Evolutionary conservation across 129 eudicot species (phyloP).

Genomic region (Centrapalus pauciflorus): DNA sequence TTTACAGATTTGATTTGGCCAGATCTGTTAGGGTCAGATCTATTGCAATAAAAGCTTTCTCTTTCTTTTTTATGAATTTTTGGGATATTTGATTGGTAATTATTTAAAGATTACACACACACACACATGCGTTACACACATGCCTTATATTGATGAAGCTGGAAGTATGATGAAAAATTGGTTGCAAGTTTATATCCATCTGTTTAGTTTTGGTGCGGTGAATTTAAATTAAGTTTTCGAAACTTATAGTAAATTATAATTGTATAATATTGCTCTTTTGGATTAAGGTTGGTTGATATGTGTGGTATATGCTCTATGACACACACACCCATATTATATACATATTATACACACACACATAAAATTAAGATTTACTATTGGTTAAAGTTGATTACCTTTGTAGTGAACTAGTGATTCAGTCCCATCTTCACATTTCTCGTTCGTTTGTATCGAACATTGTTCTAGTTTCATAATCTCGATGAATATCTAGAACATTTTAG

Average conservation of each 20-base stretch:
- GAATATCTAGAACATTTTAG: background rate
- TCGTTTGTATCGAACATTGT: background rate
- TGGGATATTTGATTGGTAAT: background rate
- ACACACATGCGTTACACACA: background rate
- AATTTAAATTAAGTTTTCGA: background rate
- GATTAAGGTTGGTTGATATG: slow-evolving; percentile 9
- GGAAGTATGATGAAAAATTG: background rate
- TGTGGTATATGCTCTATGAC: background rate
- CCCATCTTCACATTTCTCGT: background rate
- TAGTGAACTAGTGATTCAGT: background rate
- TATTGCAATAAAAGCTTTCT: slow-evolving; percentile 3
- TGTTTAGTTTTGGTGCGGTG: background rate
- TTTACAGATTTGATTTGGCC: slow-evolving; percentile 9
- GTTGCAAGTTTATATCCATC: background rate
- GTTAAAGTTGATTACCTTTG: background rate
- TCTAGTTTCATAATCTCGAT: background rate
- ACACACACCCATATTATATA: too few relatives aligned
- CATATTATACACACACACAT: too few relatives aligned
- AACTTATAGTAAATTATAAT: background rate
- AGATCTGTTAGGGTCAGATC: slow-evolving; percentile 36
- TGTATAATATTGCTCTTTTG: background rate
- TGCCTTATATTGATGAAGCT: background rate
- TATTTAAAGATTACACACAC: background rate
- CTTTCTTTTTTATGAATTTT: background rate
- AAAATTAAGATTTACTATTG: background rate